A percentile compares a stretch with the other conserved stretches of the same genome.
Conservation (phyloP, 805 yeast genomes). For the Brettanomyces bruxellensis region DNA sequence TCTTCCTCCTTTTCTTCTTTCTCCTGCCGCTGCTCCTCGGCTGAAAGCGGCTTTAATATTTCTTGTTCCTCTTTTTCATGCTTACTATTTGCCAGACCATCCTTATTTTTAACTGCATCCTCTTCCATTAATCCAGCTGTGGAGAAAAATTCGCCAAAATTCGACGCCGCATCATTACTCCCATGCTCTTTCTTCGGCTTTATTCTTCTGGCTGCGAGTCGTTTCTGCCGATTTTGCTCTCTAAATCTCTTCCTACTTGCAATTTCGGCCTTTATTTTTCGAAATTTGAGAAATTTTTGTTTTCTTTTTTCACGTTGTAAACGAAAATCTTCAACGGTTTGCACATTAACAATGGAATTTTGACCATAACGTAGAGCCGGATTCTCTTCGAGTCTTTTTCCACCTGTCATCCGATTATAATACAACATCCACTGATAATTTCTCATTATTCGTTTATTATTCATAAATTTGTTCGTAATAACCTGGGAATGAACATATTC, state of each 20-base stretch:
- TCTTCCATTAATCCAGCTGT: constrained; percentile 1
- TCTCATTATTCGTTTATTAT: constrained; percentile 32
- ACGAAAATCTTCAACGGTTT: constrained; percentile 20
- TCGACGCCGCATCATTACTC: background rate
- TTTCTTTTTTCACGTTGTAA: constrained; percentile 23
- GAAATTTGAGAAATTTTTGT: constrained; percentile 16
- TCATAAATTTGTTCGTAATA: constrained; percentile 34
- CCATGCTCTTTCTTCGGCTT: constrained; percentile 3
- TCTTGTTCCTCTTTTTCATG: constrained; percentile 7
- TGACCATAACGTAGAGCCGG: constrained; percentile 1
- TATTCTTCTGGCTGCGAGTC: constrained; percentile 2
- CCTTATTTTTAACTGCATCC: constrained; percentile 2
- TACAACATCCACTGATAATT: constrained; percentile 39
- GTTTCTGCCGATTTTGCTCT: constrained; percentile 10
- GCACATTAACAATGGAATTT: constrained; percentile 8
- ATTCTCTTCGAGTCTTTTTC: constrained; percentile 14
- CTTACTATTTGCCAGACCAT: constrained; percentile 4
- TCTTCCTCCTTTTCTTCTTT: constrained; percentile 2
- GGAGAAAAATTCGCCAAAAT: background rate
- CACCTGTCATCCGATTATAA: constrained; percentile 36
- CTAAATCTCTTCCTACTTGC: background rate
- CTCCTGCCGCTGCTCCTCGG: constrained; percentile 3
- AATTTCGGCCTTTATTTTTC: background rate
- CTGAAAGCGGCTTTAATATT: constrained; percentile 4
- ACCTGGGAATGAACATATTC: constrained; percentile 43